Base-by-base conservation (phyloP, 257 asterid species). In the Nicotiana paniculata region DNA sequence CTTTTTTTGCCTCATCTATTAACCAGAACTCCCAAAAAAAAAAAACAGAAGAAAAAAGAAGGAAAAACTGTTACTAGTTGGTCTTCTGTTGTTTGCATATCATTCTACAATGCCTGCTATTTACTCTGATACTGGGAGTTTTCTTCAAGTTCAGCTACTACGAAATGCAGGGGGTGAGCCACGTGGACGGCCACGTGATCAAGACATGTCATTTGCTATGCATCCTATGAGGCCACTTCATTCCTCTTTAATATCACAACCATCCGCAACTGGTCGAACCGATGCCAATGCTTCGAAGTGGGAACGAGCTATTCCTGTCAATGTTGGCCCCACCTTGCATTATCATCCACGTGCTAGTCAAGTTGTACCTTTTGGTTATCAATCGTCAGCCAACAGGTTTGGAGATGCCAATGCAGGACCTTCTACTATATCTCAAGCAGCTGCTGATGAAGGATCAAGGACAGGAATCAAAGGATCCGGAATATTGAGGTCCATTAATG, bases 371-470 rank as follows among this genome's bases (percentile, higher is more conserved):
- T 90, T 91, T 51, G 90, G 95, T 48, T 91, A 89, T 76, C 94
- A 88, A 65, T 48, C 90, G 55, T 90, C 89, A 24, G 55, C 92
- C 55, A 91, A 88, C 87, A 92, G 92, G 89, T 89, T 90, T 53
- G 90, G 86, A 74, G 98, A 93, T n/a, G 37, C 91, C n/a, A 91
- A 88, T 77, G 84, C 85, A 64, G 92, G 91, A 26, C 89, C 92
- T 75, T 86, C 94, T 48, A 79, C 86, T 24, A 77, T 89, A 68
- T 92, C 97, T 28, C 95, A 90, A 86, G 91, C 91, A 35, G 97
- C 98, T 28, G 99, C 98, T 58, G 99, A 95, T 90, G 99, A 95
- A 90, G 99, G 99, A 62, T 95, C 99, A 10, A 90, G 99, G 82
- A 95, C 99, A 8, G 98, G 99, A 74, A 92, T 95, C 64, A 95